Evolutionary conservation across 2,329 filamentous ascomycete species (phyloP), one percentile per base, ranked within the genome.

Genomic region (Fusarium denticulatum): DNA sequence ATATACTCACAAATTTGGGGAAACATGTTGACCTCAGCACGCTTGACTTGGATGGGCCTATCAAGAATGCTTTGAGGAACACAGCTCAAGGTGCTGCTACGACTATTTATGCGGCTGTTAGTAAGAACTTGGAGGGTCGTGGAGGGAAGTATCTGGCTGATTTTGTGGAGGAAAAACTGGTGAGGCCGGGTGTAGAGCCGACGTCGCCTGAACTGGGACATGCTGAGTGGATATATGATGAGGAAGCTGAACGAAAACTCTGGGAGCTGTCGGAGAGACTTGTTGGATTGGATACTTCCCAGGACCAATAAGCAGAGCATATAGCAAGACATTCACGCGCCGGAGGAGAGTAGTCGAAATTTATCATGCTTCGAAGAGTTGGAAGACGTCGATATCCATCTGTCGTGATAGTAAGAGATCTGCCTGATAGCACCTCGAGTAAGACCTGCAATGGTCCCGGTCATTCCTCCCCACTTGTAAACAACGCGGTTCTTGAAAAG

Each of bases 121-220:
- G 56, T 9, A 55, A 59, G 14, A 56, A 59, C 0, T 71, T 56
- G 67, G 68, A 71, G 6, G 62, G 67, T 1, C 47, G 24, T 6
- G 68, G 68, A 3, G 68, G 68, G 2, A 68, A 15, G 18, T 71
- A 71, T 34, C 6, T 71, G 4, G 22, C 34, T 2, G 32, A 72
- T 6, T 63, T 57, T 7, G 18, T 24, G 20, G 62, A 71, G 26
- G 68, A 71, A 5, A 24, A 7, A 0, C 32, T 34, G 1, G 6
- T 24, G 1, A n/a, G 22, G 7, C 26, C 50, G 0, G 40, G 22
- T 0, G 3, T 3, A 7, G 52, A 43, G 15, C n/a, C 45, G 1
- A 30, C 34, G 4, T 63, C 56, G 9, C 7, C 30, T 15, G 56
- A 37, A 3, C 24, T 49, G 9, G 68, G 68, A 1, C 47, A 71